Conservation (phyloP, 441 rosid species). For the Pelargonium fulgidum region DNA sequence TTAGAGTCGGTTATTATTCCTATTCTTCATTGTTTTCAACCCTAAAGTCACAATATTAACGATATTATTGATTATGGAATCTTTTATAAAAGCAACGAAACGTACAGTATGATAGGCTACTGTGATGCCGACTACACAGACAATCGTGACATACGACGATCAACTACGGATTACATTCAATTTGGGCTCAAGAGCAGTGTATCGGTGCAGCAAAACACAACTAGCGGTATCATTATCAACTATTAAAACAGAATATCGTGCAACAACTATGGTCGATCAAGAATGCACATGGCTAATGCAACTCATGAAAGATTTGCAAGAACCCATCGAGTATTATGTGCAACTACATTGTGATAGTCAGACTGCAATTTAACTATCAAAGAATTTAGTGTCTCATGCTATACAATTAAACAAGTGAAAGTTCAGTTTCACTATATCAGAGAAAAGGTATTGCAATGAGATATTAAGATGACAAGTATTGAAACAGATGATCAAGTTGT, state of each 20-base stretch:
- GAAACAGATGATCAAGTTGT: no score
- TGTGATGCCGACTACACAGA: conserved; percentile 14
- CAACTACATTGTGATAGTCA: no score
- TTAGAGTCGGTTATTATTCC: no score
- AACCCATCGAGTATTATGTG: no score
- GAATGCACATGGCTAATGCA: conserved; percentile 3
- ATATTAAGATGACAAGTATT: no score
- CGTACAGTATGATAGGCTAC: neutral
- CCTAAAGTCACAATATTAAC: neutral
- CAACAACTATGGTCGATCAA: conserved; percentile 5
- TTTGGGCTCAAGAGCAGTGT: neutral
- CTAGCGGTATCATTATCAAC: neutral
- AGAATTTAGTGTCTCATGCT: no score
- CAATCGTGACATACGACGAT: neutral
- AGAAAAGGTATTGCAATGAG: no score
- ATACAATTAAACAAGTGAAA: no score
- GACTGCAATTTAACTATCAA: no score
- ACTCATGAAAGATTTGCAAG: no score
- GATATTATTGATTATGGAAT: conserved; percentile 9
- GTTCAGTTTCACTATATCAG: no score
- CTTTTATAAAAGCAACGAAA: neutral
- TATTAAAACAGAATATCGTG: neutral
- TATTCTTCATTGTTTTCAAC: no score
- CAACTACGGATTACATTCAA: conserved; percentile 10
- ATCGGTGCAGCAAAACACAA: conserved; percentile 11